These are phyloP conservation scores for Withania somnifera DNA, from an alignment of 305 asterid genomes.

Conservation along the genomic window DNA sequence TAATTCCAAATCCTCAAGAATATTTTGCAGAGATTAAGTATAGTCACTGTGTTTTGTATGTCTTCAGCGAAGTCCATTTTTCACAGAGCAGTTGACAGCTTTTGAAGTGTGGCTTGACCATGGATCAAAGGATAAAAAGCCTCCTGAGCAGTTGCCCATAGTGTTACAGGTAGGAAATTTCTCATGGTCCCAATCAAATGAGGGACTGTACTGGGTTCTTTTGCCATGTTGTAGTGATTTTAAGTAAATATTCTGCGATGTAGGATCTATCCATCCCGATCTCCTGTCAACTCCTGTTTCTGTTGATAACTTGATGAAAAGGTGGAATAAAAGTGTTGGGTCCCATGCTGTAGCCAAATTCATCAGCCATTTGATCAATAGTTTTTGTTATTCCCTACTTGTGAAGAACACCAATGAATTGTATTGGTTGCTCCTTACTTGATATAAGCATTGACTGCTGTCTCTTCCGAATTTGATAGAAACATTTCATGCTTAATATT, in stretches of 20 bases:
- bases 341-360: neutral
- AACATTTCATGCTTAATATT: neutral
- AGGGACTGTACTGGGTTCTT: slow-evolving; percentile 2
- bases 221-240: neutral
- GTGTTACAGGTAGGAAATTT: slow-evolving; percentile 79
- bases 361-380: neutral
- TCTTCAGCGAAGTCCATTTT: slow-evolving; percentile 91
- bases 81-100: slow-evolving; percentile 96
- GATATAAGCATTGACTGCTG: neutral
- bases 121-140: slow-evolving; percentile 92
- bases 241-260: slow-evolving; percentile 1
- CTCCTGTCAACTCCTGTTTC: neutral
- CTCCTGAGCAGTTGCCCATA: slow-evolving; percentile 98
- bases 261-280: neutral
- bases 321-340: neutral
- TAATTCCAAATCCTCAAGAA: slow-evolving; percentile 8
- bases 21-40: neutral
- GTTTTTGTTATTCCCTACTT: neutral
- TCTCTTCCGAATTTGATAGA: neutral
- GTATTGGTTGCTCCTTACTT: neutral
- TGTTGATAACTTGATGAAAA: neutral
- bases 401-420: neutral
- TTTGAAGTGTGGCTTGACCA: slow-evolving; percentile 99
- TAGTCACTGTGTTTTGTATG: neutral
- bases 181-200: slow-evolving; percentile 5